Conservation (phyloP, 805 yeast genomes). For the Saccharomycopsis sp. region DNA sequence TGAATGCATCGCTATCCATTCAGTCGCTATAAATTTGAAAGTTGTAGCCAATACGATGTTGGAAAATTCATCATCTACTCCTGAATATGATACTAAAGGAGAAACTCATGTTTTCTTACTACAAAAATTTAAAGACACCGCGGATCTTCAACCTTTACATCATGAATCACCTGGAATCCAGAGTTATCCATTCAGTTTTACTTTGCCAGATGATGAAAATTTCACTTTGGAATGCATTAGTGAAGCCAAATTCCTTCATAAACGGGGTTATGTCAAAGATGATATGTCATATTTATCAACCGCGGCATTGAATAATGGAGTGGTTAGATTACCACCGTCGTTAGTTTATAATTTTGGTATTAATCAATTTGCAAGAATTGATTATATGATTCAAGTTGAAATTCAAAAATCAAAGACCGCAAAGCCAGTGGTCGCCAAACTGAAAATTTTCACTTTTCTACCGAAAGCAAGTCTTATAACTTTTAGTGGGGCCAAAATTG, state of each 20-base stretch:
- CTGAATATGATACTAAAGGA: constrained; percentile 15
- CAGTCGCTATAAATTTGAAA: constrained; percentile 4
- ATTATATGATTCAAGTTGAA: constrained; percentile 14
- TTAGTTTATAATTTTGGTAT: constrained; percentile 13
- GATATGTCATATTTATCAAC: constrained; percentile 8
- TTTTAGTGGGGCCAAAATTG: constrained; percentile 11
- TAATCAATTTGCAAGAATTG: constrained; percentile 12
- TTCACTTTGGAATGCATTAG: constrained; percentile 14
- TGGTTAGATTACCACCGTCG: constrained; percentile 17
- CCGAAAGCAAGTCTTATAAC: constrained; percentile 17
- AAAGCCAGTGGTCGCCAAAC: constrained; percentile 13
- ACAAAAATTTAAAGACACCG: too few relatives aligned
- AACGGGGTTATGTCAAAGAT: constrained; percentile 19
- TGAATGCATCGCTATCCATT: background rate
- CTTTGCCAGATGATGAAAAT: constrained; percentile 15
- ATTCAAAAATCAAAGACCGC: constrained; percentile 9
- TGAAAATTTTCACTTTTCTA: constrained; percentile 10
- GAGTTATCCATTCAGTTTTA: constrained; percentile 16
- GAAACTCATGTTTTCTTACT: constrained; percentile 18
- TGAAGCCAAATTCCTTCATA: constrained; percentile 15
- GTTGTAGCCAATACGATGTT: constrained; percentile 14
- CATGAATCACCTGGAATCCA: constrained; percentile 8
- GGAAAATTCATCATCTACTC: constrained; percentile 16
- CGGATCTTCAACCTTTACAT: constrained; percentile 8
- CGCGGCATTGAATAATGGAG: too few relatives aligned